Conservation (phyloP, 1,284 basidiomycete genomes). For the Anthracocystis setariae region DNA sequence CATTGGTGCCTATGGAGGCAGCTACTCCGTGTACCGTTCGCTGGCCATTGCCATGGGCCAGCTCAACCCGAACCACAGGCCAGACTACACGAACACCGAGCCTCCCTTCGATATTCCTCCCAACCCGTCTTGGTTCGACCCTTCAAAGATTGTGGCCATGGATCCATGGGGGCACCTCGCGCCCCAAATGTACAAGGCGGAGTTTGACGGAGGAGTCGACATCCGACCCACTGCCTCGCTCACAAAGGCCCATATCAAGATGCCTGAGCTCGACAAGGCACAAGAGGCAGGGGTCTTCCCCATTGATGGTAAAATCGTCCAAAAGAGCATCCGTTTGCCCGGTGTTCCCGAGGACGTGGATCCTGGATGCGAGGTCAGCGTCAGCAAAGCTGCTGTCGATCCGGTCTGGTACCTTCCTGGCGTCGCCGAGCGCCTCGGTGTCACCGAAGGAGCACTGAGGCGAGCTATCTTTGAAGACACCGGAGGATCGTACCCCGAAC, state of each 20-base stretch:
- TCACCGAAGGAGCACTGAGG: slow-evolving; percentile 82
- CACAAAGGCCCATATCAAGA: slow-evolving; percentile 84
- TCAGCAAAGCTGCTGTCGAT: slow-evolving; percentile 76
- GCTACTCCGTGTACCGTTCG: slow-evolving; percentile 93
- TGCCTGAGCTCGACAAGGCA: slow-evolving; percentile 88
- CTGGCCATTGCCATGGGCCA: slow-evolving; percentile 80
- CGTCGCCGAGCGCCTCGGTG: slow-evolving; percentile 66
- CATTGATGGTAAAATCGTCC: slow-evolving; percentile 82
- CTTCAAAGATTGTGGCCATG: slow-evolving; percentile 87
- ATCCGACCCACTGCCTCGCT: slow-evolving; percentile 72
- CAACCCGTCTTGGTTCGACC: slow-evolving; percentile 82
- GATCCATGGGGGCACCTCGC: slow-evolving; percentile 95
- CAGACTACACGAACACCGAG: slow-evolving; percentile 80
- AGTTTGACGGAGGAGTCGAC: slow-evolving; percentile 66
- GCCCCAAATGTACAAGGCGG: slow-evolving; percentile 77
- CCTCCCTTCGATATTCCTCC: slow-evolving; percentile 86
- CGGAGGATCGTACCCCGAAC: slow-evolving; percentile 94
- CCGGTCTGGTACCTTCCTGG: slow-evolving; percentile 94
- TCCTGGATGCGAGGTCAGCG: slow-evolving; percentile 84
- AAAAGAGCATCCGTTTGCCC: slow-evolving; percentile 49
- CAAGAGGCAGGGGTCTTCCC: slow-evolving; percentile 76
- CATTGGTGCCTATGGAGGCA: slow-evolving; percentile 90
- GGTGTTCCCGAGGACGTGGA: slow-evolving; percentile 68
- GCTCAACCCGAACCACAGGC: slow-evolving; percentile 76
- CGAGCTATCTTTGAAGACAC: slow-evolving; percentile 89